Evolutionary conservation across 345 rosid genomes (phyloP).

Genomic region (Gossypioides kirkii): DNA sequence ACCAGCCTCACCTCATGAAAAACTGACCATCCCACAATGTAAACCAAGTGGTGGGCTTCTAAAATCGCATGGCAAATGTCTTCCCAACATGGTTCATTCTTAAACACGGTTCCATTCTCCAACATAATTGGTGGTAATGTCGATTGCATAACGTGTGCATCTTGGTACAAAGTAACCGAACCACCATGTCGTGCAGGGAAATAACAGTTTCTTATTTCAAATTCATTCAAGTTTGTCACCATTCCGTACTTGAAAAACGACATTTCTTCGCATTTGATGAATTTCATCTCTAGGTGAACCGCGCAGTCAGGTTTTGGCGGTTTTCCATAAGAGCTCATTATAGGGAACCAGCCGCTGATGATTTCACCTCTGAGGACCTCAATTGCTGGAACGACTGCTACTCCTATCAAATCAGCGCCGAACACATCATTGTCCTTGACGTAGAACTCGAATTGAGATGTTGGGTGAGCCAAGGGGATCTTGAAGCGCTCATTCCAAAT

Average conservation of each 20-base stretch:
- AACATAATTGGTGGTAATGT: neutral
- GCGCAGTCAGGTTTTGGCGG: neutral
- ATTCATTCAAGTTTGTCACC: neutral
- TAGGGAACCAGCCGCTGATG: neutral
- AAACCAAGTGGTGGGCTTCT: slow-evolving; percentile 86
- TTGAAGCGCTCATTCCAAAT: neutral
- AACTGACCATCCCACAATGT: slow-evolving; percentile 79
- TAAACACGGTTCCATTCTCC: neutral
- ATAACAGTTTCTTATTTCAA: neutral
- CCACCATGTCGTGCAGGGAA: slow-evolving; percentile 29
- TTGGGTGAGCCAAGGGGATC: neutral
- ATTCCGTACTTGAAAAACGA: neutral
- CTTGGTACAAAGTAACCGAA: slow-evolving; percentile 31
- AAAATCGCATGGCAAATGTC: slow-evolving; percentile 77
- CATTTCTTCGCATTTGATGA: neutral
- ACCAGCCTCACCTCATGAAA: slow-evolving; percentile 68
- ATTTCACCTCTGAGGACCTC: neutral
- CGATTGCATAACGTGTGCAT: neutral
- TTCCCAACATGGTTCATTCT: slow-evolving; percentile 59
- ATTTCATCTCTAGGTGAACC: neutral
- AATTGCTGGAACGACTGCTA: slow-evolving; percentile 19
- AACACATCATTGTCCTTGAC: neutral
- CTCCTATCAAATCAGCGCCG: slow-evolving; percentile 39
- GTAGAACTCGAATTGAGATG: neutral
- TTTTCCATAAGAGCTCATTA: neutral